Evolutionary conservation across 768 basidiomycete genomes (phyloP), one percentile per base, ranked within the genome.

Genomic region (Hygrocybe coccinea): DNA sequence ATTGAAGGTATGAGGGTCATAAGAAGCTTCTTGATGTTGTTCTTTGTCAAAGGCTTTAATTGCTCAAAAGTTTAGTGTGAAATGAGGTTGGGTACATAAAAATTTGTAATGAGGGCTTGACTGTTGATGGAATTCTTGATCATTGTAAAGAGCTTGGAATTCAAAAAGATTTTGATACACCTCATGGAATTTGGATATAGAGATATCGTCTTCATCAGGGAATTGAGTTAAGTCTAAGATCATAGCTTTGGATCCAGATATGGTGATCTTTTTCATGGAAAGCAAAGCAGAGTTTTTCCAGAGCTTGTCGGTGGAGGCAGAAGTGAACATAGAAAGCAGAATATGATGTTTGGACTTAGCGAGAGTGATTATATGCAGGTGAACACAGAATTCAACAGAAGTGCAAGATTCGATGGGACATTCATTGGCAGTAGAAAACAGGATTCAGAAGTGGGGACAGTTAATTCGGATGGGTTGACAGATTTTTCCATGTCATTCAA

Each of bases 141-240:
- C 49, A n/a, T 43, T 34, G 21, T 53, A 41, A 1, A 22, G 37
- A 10, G 35, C 36, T 6, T 48, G 47, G 33, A 64, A 64, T 14
- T 29, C 12, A 34, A 35, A 22, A 35, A 59, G 53, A 4, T 54
- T 46, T 7, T 33, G 21, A 59, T 59, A 64, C 8, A 54, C 48
- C 41, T 64, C 61, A 38, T 56, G 52, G 61, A 61, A 64, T 15
- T 64, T 56, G 0, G 29, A 48, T 2, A 56, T 43, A n/a, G n/a
- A n/a, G n/a, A n/a, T n/a, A n/a, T n/a, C n/a, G n/a, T n/a, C n/a
- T n/a, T n/a, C n/a, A n/a, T n/a, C n/a, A n/a, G n/a, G n/a, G n/a
- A n/a, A n/a, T n/a, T n/a, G n/a, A n/a, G n/a, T n/a, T n/a, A n/a
- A 34, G 38, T 65, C 56, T 2, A 65, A 29, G 41, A 64, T 50